A percentile compares a stretch with the other conserved stretches of the same genome.
Evolutionary conservation across 352 stramenopile species (phyloP).

Genomic region (Peronospora tabacina): DNA sequence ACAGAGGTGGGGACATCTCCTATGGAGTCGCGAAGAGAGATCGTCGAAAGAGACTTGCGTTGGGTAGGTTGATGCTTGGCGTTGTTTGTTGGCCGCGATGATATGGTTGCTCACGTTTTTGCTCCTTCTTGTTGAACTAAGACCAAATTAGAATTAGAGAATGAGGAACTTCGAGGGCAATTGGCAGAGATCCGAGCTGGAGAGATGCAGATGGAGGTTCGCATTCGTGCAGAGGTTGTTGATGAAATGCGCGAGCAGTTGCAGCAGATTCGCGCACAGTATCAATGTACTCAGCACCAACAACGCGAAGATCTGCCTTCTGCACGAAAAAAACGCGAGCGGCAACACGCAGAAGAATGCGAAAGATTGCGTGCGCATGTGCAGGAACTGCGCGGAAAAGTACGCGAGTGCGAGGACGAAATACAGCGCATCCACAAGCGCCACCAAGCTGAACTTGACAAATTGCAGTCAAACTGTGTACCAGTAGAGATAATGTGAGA

Average conservation of each 20-base stretch:
- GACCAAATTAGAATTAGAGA: conserved; percentile 49
- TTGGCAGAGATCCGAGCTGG: conserved; percentile 41
- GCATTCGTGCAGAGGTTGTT: conserved; percentile 53
- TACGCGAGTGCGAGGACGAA: conserved; percentile 75
- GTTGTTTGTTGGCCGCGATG: not conserved
- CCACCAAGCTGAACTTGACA: conserved; percentile 35
- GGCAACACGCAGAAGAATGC: conserved; percentile 39
- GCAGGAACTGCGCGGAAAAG: conserved; percentile 52
- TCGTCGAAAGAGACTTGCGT: conserved; percentile 26
- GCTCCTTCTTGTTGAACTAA: conserved; percentile 1
- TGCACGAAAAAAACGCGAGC: conserved; percentile 33
- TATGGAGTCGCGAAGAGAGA: conserved; percentile 25
- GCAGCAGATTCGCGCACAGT: conserved; percentile 54
- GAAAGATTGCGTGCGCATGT: conserved; percentile 53
- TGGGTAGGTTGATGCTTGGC: conserved; percentile 8
- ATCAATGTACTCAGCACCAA: conserved; percentile 34
- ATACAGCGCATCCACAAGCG: conserved; percentile 67
- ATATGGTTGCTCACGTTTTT: conserved; percentile 4
- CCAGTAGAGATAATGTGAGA: conserved; percentile 2
- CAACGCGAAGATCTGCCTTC: conserved; percentile 31
- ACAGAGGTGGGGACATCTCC: conserved; percentile 23
- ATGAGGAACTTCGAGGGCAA: conserved; percentile 50
- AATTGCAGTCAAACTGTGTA: conserved; percentile 24
- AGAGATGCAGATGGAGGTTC: conserved; percentile 55
- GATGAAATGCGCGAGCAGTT: conserved; percentile 65